Conservation (phyloP, 192 early-diverging fungal genomes). For the Mortierella hygrophila region DNA sequence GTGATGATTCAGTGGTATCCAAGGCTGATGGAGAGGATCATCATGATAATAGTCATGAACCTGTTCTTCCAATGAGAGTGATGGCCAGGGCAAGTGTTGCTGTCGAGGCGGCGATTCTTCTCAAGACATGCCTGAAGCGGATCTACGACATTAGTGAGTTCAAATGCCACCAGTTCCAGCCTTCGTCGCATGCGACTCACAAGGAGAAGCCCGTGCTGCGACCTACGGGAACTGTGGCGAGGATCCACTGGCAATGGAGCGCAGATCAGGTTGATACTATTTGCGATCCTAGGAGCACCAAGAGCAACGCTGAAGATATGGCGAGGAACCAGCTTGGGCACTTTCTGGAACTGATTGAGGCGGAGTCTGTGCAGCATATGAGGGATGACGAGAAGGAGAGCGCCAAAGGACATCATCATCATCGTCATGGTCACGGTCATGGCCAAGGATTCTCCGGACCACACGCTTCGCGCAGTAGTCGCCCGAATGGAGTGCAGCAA, state of each 20-base stretch:
- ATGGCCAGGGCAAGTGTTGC: constrained; percentile 31
- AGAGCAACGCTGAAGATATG: neutral
- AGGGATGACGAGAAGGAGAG: neutral
- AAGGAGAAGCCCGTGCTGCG: constrained; percentile 33
- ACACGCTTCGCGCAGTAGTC: neutral
- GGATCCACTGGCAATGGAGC: constrained; percentile 29
- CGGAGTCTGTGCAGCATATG: constrained; percentile 19
- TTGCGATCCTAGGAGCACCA: neutral
- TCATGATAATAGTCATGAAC: constrained; percentile 3
- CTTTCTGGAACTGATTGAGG: constrained; percentile 34
- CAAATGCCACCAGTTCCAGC: constrained; percentile 50
- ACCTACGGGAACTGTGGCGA: constrained; percentile 6
- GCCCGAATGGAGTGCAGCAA: neutral
- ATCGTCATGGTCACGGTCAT: neutral
- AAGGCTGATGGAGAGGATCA: neutral
- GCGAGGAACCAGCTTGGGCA: constrained; percentile 20
- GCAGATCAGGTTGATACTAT: neutral
- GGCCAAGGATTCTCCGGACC: neutral
- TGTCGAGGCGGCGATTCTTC: constrained; percentile 21
- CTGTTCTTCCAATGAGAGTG: neutral
- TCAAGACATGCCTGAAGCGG: constrained; percentile 40
- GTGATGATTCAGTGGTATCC: neutral
- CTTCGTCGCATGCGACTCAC: constrained; percentile 17
- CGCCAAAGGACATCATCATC: neutral
- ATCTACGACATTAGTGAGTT: constrained; percentile 39